Percentiles rank a stretch among this genome's conserved stretches.
phyloP scores from a whole-genome alignment of 2,329 filamentous ascomycete species.

The Monilinia laxa region DNA sequence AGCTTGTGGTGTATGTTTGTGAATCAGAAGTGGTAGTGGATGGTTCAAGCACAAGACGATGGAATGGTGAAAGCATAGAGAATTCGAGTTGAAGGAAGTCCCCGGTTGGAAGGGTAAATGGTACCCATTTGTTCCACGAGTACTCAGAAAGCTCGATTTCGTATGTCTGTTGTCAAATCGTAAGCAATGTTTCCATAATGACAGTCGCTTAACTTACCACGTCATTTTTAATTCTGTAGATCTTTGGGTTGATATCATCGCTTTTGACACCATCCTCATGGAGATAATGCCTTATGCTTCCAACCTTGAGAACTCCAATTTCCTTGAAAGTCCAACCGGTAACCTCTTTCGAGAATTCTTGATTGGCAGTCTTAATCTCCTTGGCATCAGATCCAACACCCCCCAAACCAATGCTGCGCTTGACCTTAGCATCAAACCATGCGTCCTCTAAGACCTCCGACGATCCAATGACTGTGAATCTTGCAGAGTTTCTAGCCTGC shows the following conservation, averaged over 20 bases:
- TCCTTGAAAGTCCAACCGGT: constrained; percentile 98
- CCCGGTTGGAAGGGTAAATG: constrained; percentile 66
- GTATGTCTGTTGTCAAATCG: constrained; percentile 28
- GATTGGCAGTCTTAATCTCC: constrained; percentile 67
- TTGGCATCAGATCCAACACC: constrained; percentile 51
- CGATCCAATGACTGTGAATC: constrained; percentile 81
- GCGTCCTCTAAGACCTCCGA: constrained; percentile 83
- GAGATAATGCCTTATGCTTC: constrained; percentile 75
- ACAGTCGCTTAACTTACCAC: constrained; percentile 65
- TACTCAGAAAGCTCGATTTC: constrained; percentile 85
- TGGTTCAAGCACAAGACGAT: constrained; percentile 73
- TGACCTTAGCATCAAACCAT: constrained; percentile 83
- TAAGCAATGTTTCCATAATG: constrained; percentile 6
- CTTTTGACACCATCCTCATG: constrained; percentile 53
- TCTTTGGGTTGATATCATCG: constrained; percentile 69
- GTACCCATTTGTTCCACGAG: constrained; percentile 67
- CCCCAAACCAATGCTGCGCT: constrained; percentile 45
- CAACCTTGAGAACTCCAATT: constrained; percentile 82
- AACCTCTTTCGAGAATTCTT: constrained; percentile 79
- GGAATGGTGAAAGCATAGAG: constrained; percentile 97
- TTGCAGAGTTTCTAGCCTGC: constrained; percentile 91
- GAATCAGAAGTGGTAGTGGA: constrained; percentile 60
- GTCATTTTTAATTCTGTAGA: constrained; percentile 96
- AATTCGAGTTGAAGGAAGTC: constrained; percentile 93
- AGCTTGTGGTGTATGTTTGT: constrained; percentile 71